Conservation (phyloP, 495 filamentous ascomycete genomes). For the Neurospora tetraspora region DNA sequence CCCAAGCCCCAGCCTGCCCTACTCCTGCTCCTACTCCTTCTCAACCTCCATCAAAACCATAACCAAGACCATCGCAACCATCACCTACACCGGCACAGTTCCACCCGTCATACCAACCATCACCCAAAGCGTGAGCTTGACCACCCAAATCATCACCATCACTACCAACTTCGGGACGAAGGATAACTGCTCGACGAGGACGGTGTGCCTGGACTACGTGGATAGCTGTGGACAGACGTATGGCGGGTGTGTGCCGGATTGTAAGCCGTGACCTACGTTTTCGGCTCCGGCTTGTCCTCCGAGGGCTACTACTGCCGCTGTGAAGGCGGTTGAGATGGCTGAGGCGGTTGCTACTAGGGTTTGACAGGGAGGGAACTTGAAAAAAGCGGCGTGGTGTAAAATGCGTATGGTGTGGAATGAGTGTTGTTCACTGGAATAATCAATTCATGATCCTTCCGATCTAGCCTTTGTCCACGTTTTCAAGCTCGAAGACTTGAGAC, state of each 20-base stretch:
- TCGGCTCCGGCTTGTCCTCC: background rate
- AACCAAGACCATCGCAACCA: background rate
- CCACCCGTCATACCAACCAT: background rate
- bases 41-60: background rate
- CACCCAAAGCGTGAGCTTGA: background rate
- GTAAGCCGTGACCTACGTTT: background rate
- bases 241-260: background rate
- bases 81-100: background rate
- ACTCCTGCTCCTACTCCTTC: background rate
- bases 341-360: background rate
- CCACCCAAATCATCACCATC: background rate
- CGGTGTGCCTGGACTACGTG: background rate
- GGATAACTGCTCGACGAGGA: background rate
- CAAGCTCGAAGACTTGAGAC: too few relatives aligned
- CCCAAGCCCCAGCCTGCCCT: background rate
- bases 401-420: background rate
- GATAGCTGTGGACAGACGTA: background rate
- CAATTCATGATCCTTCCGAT: background rate
- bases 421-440: background rate
- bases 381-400: background rate
- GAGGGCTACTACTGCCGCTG: background rate
- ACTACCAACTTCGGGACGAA: background rate
- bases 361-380: background rate
- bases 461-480: too few relatives aligned
- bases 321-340: background rate